phyloP scores from a whole-genome alignment of 2,329 filamentous ascomycete species.

The Ceratocystiopsis sp. region DNA sequence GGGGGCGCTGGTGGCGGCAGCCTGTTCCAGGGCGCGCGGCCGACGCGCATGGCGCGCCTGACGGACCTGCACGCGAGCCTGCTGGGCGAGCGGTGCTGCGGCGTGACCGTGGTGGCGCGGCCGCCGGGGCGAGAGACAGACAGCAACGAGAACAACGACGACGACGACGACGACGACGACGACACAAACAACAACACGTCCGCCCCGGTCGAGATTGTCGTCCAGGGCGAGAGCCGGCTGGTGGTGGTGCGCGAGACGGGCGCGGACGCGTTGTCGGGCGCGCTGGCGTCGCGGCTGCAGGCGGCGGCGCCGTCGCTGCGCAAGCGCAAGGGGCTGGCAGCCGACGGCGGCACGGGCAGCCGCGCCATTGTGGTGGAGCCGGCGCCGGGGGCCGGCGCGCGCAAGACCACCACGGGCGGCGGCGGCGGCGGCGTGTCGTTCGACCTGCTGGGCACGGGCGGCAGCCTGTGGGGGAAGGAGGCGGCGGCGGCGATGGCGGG shows the following conservation, averaged over 20 bases:
- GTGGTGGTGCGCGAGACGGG: constrained; percentile 37
- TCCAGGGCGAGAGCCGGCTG: constrained; percentile 38
- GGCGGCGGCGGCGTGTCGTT: constrained; percentile 23
- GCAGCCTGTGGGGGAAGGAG: constrained; percentile 10
- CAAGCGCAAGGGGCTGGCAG: constrained; percentile 23
- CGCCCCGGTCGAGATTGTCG: constrained; percentile 32
- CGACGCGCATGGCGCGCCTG: constrained; percentile 37
- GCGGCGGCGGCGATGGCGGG: constrained; percentile 14
- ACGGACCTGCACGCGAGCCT: constrained; percentile 34
- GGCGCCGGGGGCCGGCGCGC: no score
- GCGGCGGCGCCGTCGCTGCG: constrained; percentile 12
- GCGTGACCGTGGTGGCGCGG: constrained; percentile 28
- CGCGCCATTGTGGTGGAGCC: constrained; percentile 39
- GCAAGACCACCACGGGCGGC: constrained; percentile 11
- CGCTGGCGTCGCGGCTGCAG: constrained; percentile 13
- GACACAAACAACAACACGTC: constrained; percentile 5
- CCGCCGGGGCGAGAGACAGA: constrained; percentile 7
- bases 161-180: constrained; percentile 10
- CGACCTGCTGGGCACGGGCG: constrained; percentile 27
- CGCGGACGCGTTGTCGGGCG: constrained; percentile 6
- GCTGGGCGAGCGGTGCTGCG: constrained; percentile 38
- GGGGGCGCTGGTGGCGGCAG: constrained; percentile 22
- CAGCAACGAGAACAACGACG: constrained; percentile 4
- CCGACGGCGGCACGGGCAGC: constrained; percentile 16
- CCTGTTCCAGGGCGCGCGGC: constrained; percentile 36